phyloP scores from a whole-genome alignment of 2,329 filamentous ascomycete genomes.

The Aphanocladium album region DNA sequence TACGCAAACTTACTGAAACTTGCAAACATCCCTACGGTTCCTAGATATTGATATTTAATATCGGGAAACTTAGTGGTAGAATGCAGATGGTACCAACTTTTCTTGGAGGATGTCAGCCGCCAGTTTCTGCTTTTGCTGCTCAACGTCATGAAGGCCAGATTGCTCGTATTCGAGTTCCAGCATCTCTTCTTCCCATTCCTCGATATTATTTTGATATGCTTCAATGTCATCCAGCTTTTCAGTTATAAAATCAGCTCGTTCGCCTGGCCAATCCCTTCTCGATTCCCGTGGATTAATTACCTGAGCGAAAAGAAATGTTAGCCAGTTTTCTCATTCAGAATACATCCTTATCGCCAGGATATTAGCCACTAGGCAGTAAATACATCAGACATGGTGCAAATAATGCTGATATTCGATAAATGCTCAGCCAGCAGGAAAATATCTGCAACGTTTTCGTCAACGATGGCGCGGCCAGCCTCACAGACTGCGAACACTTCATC shows the following conservation, averaged over 20 bases:
- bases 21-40: not conserved
- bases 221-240: not conserved
- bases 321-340: not conserved
- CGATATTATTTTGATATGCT: not conserved
- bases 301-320: conserved; percentile 17
- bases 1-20: conserved; percentile 22
- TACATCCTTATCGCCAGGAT: too few species aligned
- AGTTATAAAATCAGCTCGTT: conserved; percentile 16
- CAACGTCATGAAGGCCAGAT: not conserved
- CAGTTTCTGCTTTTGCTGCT: not conserved
- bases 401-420: conserved; percentile 37
- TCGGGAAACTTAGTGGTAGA: not conserved
- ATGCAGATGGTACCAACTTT: not conserved
- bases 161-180: not conserved
- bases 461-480: conserved; percentile 35
- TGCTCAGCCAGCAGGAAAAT: conserved; percentile 36
- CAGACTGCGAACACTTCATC: conserved; percentile 44
- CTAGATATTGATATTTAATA: not conserved
- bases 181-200: conserved; percentile 11
- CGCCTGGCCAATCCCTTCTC: conserved; percentile 26
- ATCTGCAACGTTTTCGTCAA: conserved; percentile 34
- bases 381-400: conserved; percentile 40
- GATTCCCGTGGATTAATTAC: conserved; percentile 30
- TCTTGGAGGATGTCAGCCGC: not conserved
- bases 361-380: not conserved